Conservation (phyloP, 805 yeast genomes). For the Cyberlindnera mississippiensis region DNA sequence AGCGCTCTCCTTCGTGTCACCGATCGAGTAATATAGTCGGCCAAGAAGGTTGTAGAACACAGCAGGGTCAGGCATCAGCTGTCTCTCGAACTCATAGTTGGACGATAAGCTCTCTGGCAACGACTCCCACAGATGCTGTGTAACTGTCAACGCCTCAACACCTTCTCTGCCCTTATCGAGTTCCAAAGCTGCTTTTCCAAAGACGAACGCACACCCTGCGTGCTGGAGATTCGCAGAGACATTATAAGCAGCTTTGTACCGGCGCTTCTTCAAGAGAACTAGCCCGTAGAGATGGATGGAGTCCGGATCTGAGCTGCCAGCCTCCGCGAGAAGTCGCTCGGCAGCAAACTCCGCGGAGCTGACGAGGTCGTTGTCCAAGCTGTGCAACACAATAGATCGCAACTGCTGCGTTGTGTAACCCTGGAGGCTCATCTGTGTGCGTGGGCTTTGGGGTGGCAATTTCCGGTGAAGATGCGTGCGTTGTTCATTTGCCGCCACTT, state of each 20-base stretch:
- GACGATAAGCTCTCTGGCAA: constrained; percentile 12
- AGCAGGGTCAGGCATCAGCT: constrained; percentile 59
- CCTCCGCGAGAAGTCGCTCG: constrained; percentile 72
- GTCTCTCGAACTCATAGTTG: constrained; percentile 37
- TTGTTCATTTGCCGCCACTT: neutral
- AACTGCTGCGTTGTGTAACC: constrained; percentile 37
- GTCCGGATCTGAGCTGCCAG: constrained; percentile 39
- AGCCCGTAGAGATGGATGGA: constrained; percentile 68
- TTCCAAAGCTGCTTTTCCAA: constrained; percentile 61
- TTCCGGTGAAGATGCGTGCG: neutral
- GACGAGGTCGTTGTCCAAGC: constrained; percentile 64
- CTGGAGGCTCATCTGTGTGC: constrained; percentile 22
- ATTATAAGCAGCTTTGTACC: constrained; percentile 60
- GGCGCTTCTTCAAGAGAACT: constrained; percentile 54
- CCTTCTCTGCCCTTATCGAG: constrained; percentile 60
- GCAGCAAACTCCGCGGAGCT: constrained; percentile 82
- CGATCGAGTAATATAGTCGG: constrained; percentile 53
- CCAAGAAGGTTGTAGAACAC: constrained; percentile 68
- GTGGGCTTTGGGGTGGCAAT: too few relatives aligned
- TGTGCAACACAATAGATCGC: constrained; percentile 59
- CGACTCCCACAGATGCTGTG: constrained; percentile 35
- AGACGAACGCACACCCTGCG: constrained; percentile 73
- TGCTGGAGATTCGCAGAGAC: constrained; percentile 46
- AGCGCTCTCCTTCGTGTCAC: constrained; percentile 62
- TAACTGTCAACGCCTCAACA: constrained; percentile 42